Conservation (phyloP, 192 early-diverging fungal species). For the Phlyctochytrium planicorne region DNA sequence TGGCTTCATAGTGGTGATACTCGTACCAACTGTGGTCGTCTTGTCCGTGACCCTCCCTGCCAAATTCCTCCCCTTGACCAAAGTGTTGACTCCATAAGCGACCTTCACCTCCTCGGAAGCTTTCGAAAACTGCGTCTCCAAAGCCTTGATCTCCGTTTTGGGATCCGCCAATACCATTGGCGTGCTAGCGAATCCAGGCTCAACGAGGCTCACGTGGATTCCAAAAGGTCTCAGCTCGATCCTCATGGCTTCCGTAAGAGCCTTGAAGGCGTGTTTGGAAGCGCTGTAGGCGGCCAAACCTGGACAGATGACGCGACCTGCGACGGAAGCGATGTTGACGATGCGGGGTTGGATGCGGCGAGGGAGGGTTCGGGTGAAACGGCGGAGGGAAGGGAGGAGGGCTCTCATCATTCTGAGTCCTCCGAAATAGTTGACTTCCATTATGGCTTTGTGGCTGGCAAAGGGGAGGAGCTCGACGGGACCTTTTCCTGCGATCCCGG, state of each 20-base stretch:
- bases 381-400: constrained; percentile 23
- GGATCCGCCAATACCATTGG: neutral
- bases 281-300: constrained; percentile 34
- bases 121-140: neutral
- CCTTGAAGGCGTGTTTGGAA: constrained; percentile 50
- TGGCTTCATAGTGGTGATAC: neutral
- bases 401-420: constrained; percentile 32
- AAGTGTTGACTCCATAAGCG: neutral
- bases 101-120: neutral
- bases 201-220: constrained; percentile 41
- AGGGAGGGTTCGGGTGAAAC: neutral
- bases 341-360: constrained; percentile 26
- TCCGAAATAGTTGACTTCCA: constrained; percentile 39
- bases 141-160: neutral
- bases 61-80: too few species aligned
- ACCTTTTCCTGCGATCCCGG: constrained; percentile 26
- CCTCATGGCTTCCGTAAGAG: constrained; percentile 41
- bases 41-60: too few species aligned
- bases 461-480: constrained; percentile 19
- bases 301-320: constrained; percentile 17
- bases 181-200: constrained; percentile 29
- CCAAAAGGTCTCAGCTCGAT: constrained; percentile 46
- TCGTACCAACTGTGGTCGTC: too few species aligned
- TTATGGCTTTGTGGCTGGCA: constrained; percentile 10
- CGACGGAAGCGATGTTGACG: constrained; percentile 34